A percentile compares a stretch with the other conserved stretches of the same genome.
Conservation (phyloP, 306 rosid species). For the Dryas drummondii region DNA sequence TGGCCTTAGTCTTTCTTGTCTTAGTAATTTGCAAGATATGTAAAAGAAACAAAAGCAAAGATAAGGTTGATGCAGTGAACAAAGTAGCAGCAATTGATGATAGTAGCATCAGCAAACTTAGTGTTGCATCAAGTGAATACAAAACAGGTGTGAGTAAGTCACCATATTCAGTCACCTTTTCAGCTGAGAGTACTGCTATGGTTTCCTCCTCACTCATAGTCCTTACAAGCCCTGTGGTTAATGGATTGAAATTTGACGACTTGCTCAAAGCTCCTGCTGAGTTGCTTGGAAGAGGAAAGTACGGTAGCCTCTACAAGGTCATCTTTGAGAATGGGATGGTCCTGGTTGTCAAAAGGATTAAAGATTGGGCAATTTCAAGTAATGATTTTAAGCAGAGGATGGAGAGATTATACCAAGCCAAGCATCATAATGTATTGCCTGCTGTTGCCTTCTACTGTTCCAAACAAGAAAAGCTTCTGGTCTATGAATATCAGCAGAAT, state of each 20-base stretch:
- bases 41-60: conserved; percentile 37
- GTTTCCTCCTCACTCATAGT: conserved; percentile 62
- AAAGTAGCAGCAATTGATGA: conserved; percentile 32
- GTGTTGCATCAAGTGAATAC: conserved; percentile 41
- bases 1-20: conserved; percentile 41
- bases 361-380: conserved; percentile 55
- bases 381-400: conserved; percentile 61
- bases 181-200: conserved; percentile 48
- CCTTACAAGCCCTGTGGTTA: conserved; percentile 48
- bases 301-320: conserved; percentile 81
- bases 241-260: conserved; percentile 63
- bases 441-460: conserved; percentile 75
- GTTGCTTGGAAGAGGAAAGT: conserved; percentile 76
- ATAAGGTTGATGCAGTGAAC: conserved; percentile 37
- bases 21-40: conserved; percentile 39
- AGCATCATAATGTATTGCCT: conserved; percentile 55
- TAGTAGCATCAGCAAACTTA: conserved; percentile 23
- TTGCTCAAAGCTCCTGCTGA: conserved; percentile 81
- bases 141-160: conserved; percentile 46
- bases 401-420: conserved; percentile 50
- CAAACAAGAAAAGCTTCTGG: conserved; percentile 77
- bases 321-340: conserved; percentile 44
- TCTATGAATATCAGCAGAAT: conserved; percentile 70
- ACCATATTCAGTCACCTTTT: conserved; percentile 35
- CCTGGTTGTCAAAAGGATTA: conserved; percentile 73